A percentile compares a stretch with the other conserved stretches of the same genome.
phyloP scores from a whole-genome alignment of 2,329 filamentous ascomycete genomes.

The Aaosphaeria pasadenensis region DNA sequence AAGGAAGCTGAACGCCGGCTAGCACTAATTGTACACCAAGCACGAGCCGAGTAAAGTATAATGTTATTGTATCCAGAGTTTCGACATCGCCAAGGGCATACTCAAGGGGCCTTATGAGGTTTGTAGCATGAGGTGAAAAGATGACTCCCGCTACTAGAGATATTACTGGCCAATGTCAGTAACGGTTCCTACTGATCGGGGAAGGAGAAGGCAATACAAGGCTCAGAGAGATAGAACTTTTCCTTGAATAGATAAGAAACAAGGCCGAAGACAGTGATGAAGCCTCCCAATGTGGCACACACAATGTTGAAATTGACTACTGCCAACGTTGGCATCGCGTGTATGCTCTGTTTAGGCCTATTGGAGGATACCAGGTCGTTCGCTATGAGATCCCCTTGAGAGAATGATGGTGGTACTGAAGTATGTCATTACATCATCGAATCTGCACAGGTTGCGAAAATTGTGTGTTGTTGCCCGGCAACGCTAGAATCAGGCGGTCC shows the following conservation, averaged over 20 bases:
- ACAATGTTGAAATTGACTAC: constrained; percentile 81
- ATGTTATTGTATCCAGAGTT: constrained; percentile 68
- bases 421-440: no score
- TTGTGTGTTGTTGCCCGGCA: no score
- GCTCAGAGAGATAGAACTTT: constrained; percentile 86
- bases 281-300: constrained; percentile 76
- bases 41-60: constrained; percentile 83
- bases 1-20: constrained; percentile 83
- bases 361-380: no score
- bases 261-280: constrained; percentile 84
- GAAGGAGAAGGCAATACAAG: constrained; percentile 49
- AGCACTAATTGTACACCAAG: constrained; percentile 88
- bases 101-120: constrained; percentile 69
- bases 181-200: neutral
- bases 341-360: neutral
- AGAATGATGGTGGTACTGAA: no score
- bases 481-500: no score
- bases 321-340: constrained; percentile 58
- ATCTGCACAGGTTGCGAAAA: no score
- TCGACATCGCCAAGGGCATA: constrained; percentile 61
- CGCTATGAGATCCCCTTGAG: no score
- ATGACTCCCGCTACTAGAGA: constrained; percentile 74
- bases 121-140: constrained; percentile 74
- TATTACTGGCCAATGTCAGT: constrained; percentile 59
- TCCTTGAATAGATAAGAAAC: constrained; percentile 90